A percentile compares a stretch with the other conserved stretches of the same genome.
Evolutionary conservation across 345 rosid genomes (phyloP).

Genomic region (Eucalyptus regnans): DNA sequence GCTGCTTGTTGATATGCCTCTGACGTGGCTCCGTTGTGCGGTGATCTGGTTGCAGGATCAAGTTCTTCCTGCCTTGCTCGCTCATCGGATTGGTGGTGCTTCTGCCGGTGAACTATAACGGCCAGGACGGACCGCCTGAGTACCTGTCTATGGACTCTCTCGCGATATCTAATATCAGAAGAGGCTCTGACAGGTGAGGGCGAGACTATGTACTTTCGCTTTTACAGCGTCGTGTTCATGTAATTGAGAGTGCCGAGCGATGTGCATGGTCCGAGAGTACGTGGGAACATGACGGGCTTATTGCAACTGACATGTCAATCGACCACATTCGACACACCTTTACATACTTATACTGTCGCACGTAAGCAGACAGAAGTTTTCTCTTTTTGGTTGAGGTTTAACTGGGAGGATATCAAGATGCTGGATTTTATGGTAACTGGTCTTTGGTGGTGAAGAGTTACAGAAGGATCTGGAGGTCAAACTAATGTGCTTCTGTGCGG

Average conservation of each 20-base stretch:
- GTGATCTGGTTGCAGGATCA: slow-evolving; percentile 30
- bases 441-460: neutral
- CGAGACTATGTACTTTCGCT: neutral
- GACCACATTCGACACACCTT: neutral
- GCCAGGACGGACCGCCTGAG: slow-evolving; percentile 24
- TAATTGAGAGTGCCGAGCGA: neutral
- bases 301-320: neutral
- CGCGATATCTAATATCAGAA: slow-evolving; percentile 52
- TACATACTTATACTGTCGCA: neutral
- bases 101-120: slow-evolving; percentile 66
- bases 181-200: slow-evolving; percentile 65
- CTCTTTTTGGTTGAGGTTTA: neutral
- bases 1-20: neutral
- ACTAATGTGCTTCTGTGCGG: neutral
- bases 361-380: neutral
- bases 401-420: neutral
- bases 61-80: slow-evolving; percentile 63
- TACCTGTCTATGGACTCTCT: slow-evolving; percentile 51
- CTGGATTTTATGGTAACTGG: neutral
- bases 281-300: neutral
- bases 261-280: too few species aligned
- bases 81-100: slow-evolving; percentile 53
- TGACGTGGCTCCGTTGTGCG: neutral
- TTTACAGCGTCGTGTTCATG: neutral
- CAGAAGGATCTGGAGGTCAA: neutral